A percentile compares a stretch with the other conserved stretches of the same genome.
phyloP scores from a whole-genome alignment of 345 rosid genomes.

The Lumnitzera littorea region DNA sequence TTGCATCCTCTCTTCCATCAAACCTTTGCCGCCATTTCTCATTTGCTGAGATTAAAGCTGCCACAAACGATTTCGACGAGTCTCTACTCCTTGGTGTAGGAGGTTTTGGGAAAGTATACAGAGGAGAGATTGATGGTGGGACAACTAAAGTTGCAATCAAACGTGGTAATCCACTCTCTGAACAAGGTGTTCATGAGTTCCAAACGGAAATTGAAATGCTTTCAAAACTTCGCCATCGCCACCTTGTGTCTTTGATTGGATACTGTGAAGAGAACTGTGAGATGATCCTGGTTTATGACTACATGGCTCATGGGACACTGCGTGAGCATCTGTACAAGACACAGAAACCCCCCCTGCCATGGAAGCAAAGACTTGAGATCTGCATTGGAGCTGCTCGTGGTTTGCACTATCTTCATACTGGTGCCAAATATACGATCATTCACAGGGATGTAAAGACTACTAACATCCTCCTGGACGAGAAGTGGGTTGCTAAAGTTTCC shows the following conservation, averaged over 20 bases:
- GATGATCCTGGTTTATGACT: constrained; percentile 28
- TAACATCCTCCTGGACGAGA: constrained; percentile 25
- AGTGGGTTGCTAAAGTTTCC: constrained; percentile 30
- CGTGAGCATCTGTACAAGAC: constrained; percentile 26
- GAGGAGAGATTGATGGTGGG: constrained; percentile 15
- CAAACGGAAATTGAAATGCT: constrained; percentile 29
- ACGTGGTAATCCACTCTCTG: constrained; percentile 23
- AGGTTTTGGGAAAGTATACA: constrained; percentile 31
- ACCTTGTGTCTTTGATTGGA: constrained; percentile 24
- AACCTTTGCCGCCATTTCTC: constrained; percentile 24
- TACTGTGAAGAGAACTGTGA: constrained; percentile 22
- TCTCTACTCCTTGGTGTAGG: constrained; percentile 16
- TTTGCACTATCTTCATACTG: constrained; percentile 25
- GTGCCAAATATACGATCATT: constrained; percentile 21
- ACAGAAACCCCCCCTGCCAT: constrained; percentile 15
- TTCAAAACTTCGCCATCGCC: constrained; percentile 27
- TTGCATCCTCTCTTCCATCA: constrained; percentile 19
- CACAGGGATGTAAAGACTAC: constrained; percentile 34
- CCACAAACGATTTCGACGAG: constrained; percentile 20
- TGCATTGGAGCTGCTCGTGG: constrained; percentile 30
- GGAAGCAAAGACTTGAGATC: constrained; percentile 27
- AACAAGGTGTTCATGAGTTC: constrained; percentile 24
- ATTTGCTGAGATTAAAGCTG: constrained; percentile 21
- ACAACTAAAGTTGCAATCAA: constrained; percentile 19
- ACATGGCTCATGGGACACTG: constrained; percentile 26